Base-by-base conservation (phyloP, 2,329 filamentous ascomycete species). In the Neopestalotiopsis clavispora region DNA sequence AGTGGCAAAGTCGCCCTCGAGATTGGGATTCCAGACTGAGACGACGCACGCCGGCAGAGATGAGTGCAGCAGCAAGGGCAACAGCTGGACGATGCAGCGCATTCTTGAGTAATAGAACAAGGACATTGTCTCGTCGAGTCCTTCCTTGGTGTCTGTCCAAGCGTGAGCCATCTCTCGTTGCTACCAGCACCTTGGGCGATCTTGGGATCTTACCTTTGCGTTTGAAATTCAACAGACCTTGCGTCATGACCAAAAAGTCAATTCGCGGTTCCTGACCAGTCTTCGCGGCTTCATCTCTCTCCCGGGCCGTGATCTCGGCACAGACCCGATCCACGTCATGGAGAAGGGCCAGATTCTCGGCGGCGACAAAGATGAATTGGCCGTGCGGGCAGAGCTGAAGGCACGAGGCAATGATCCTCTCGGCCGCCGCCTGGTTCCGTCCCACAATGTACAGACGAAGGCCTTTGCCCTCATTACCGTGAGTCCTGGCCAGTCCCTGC, bases 281-380 rank as follows among this genome's bases (percentile, higher is more conserved):
- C 4, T 13, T 52, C 17, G 72, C 58, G 17, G 68, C 45, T 2
- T 64, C 67, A 7, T 69, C 68, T 62, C 68, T 61, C 69, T 82
- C 80, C 2, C 70, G 56, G 32, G 67, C 58, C 1, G 68, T 71
- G 59, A 82, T 76, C 9, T 78, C 72, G 2, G 65, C 69, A 45
- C 73, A 79, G 6, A 77, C 72, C 5, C 67, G 68, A 69, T 82
- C 80, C 9, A 81, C 79, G 40, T 80, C 76, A n/a, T 67, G 72
- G 12, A 81, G 70, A 4, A 80, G 70, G 5, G 77, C 71, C 28
- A 81, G 67, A 65, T 81, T 78, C 1, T 68, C 65, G 0, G 71
- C 76, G 65, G 74, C 66, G n/a, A 82, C 63, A 65, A 81, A 81
- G 10, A 68, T 72, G 73, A 78, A 81, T 4, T 76, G 71, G 4